Conservation (phyloP, 768 basidiomycete genomes). For the Kwoniella newhampshirensis region DNA sequence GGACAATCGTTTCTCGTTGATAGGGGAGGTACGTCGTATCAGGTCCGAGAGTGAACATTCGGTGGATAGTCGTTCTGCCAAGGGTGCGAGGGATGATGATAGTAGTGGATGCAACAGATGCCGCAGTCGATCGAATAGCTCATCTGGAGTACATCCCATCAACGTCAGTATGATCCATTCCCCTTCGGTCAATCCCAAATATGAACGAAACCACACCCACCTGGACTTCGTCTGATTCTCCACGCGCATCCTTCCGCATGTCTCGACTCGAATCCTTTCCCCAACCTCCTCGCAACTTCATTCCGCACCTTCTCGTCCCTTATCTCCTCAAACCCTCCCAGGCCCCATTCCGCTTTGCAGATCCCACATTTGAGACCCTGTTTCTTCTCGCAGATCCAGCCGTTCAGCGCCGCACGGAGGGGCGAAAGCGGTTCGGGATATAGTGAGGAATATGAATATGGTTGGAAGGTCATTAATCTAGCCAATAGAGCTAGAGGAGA, state of each 20-base stretch:
- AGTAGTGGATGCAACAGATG: constrained; percentile 30
- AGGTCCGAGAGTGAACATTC: neutral
- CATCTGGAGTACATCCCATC: too few relatives aligned
- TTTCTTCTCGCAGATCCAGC: constrained; percentile 27
- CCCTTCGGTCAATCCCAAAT: neutral
- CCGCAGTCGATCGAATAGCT: constrained; percentile 21
- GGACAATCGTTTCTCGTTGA: neutral
- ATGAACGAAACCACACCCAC: constrained; percentile 17
- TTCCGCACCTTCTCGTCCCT: constrained; percentile 19
- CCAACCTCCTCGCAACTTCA: constrained; percentile 34
- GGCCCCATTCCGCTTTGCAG: constrained; percentile 19
- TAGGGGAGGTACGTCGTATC: neutral
- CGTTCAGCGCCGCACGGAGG: constrained; percentile 17
- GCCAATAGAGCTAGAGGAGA: constrained; percentile 31
- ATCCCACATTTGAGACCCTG: constrained; percentile 24
- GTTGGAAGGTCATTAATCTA: constrained; percentile 31
- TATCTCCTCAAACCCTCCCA: constrained; percentile 26
- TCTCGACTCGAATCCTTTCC: constrained; percentile 8
- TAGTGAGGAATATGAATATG: constrained; percentile 15
- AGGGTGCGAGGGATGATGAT: constrained; percentile 21
- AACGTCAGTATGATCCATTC: too few relatives aligned
- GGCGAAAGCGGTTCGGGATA: constrained; percentile 17
- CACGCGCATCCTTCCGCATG: constrained; percentile 37
- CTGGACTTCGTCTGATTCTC: constrained; percentile 24
- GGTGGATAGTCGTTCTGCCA: constrained; percentile 11